Percentiles rank a stretch among this genome's conserved stretches.
These are phyloP conservation scores for Thuja plicata DNA, from an alignment of 83 land plant species.

Conservation along the genomic window DNA sequence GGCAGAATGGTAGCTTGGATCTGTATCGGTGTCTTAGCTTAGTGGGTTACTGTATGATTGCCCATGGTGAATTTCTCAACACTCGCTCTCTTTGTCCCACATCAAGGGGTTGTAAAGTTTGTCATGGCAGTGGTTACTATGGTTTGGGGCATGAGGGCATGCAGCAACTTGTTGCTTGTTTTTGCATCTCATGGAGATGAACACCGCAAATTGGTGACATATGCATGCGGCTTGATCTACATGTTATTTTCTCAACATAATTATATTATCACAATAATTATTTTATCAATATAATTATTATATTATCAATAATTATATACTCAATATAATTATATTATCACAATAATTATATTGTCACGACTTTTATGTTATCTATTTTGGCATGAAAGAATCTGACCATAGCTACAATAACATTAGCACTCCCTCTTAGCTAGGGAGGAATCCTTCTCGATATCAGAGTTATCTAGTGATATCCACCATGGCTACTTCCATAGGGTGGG, in stretches of 20 bases:
- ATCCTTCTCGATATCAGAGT: no score
- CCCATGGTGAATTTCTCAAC: slow-evolving; percentile 90
- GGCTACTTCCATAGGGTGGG: no score
- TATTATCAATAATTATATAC: no score
- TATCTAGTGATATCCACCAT: no score
- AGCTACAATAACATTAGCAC: no score
- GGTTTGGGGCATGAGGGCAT: slow-evolving; percentile 81
- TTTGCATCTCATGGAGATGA: slow-evolving; percentile 66
- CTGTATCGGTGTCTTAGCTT: slow-evolving; percentile 83
- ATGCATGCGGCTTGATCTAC: slow-evolving; percentile 75
- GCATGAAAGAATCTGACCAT: no score
- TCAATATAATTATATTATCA: no score
- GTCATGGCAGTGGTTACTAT: slow-evolving; percentile 50
- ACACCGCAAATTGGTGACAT: slow-evolving; percentile 69
- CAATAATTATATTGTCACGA: no score
- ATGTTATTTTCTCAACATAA: slow-evolving; percentile 60
- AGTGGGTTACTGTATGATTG: slow-evolving; percentile 88
- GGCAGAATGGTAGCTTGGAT: slow-evolving; percentile 78
- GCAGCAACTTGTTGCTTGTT: slow-evolving; percentile 57
- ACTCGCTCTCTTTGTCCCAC: slow-evolving; percentile 65
- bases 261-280: no score
- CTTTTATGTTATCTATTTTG: no score
- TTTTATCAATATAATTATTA: no score
- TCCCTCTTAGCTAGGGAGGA: no score
- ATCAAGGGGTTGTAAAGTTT: slow-evolving; percentile 41